Percentiles rank a stretch among this genome's conserved stretches.
phyloP scores from a whole-genome alignment of 1,139 yeast species.

The Pichia sp. region DNA sequence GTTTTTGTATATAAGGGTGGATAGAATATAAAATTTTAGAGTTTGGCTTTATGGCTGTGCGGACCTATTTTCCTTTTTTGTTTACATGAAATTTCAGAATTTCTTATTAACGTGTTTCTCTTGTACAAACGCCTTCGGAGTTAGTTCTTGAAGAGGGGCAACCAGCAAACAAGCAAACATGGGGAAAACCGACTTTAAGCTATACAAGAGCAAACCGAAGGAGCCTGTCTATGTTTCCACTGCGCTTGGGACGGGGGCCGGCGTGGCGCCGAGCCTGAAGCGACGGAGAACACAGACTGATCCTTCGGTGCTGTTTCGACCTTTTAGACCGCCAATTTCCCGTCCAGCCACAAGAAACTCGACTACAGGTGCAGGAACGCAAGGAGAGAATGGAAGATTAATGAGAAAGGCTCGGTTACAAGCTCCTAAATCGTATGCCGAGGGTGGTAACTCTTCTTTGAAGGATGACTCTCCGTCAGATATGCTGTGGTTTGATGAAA shows the following conservation, averaged over 20 bases:
- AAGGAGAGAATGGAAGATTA: conserved; percentile 7
- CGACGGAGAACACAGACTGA: conserved; percentile 35
- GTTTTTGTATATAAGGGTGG: too few species aligned
- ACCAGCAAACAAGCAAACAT: not conserved
- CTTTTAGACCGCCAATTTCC: conserved; percentile 35
- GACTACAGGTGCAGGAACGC: not conserved
- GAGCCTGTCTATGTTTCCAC: conserved; percentile 29
- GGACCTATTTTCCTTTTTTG: too few species aligned
- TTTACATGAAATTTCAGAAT: not conserved
- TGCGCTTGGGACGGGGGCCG: conserved; percentile 40
- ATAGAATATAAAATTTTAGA: too few species aligned
- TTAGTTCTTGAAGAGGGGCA: not conserved
- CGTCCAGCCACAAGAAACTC: conserved; percentile 14
- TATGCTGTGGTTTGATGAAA: conserved; percentile 19
- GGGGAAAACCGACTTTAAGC: conserved; percentile 15
- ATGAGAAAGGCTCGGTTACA: conserved; percentile 34
- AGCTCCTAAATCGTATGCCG: conserved; percentile 38
- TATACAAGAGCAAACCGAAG: conserved; percentile 22
- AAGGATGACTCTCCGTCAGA: conserved; percentile 17
- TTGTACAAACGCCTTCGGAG: not conserved
- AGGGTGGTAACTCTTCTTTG: conserved; percentile 56
- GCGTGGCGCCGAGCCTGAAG: conserved; percentile 31
- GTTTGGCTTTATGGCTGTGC: not conserved
- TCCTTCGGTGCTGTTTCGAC: conserved; percentile 38
- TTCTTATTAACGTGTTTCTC: conserved; percentile 1